Evolutionary conservation across 768 basidiomycete species (phyloP).

Genomic region (Rhodosporidiobolus sp.): DNA sequence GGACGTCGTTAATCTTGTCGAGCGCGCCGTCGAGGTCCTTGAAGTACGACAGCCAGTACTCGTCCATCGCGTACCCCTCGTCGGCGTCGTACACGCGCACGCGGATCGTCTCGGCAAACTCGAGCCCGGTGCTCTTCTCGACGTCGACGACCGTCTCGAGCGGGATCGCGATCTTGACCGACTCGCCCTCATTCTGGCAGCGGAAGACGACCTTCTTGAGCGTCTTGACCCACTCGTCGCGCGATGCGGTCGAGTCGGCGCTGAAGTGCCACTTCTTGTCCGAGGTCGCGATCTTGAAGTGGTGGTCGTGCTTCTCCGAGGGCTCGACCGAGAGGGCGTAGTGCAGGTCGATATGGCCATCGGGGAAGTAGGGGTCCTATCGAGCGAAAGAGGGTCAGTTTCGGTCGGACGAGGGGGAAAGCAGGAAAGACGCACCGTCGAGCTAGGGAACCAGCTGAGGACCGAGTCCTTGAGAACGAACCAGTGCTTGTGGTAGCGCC

Average conservation of each 20-base stretch:
- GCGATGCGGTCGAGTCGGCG: constrained; percentile 75
- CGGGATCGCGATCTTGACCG: constrained; percentile 96
- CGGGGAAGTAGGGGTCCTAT: constrained; percentile 96
- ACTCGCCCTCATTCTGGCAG: constrained; percentile 92
- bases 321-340: constrained; percentile 89
- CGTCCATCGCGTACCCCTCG: constrained; percentile 68
- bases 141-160: constrained; percentile 85
- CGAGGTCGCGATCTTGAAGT: constrained; percentile 77
- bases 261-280: constrained; percentile 68
- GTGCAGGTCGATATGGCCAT: constrained; percentile 90
- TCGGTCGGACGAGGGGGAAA: not conserved
- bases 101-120: constrained; percentile 87
- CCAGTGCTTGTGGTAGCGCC: constrained; percentile 90
- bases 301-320: constrained; percentile 60
- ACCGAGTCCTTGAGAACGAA: constrained; percentile 94
- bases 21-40: constrained; percentile 71
- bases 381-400: not conserved
- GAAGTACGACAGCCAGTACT: constrained; percentile 82
- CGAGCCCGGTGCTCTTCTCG: constrained; percentile 80
- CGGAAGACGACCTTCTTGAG: constrained; percentile 90
- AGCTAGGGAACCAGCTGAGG: constrained; percentile 92
- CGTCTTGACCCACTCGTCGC: constrained; percentile 94
- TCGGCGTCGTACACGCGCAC: constrained; percentile 69
- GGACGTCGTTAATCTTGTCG: constrained; percentile 73
- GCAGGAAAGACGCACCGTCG: constrained; percentile 61